These are phyloP conservation scores for Malassezia furfur DNA, from an alignment of 1,284 basidiomycete genomes.

Conservation along the genomic window DNA sequence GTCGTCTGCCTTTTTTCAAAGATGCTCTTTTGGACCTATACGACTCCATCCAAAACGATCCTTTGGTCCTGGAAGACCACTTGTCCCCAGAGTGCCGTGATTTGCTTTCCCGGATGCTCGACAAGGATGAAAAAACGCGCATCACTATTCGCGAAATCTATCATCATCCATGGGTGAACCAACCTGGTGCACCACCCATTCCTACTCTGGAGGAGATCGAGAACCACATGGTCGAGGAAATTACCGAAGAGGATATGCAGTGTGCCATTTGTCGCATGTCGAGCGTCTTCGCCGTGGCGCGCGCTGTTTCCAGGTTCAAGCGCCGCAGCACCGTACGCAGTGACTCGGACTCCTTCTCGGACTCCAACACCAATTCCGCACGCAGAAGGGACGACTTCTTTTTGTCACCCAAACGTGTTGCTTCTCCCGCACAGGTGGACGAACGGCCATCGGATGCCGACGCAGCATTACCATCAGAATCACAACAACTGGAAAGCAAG, in stretches of 20 bases:
- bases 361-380: neutral
- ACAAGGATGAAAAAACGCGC: constrained; percentile 32
- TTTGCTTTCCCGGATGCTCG: constrained; percentile 31
- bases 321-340: neutral
- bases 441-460: no score
- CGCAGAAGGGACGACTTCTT: no score
- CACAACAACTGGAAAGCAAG: no score
- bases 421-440: no score
- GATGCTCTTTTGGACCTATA: constrained; percentile 53
- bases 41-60: constrained; percentile 50
- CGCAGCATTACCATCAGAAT: no score
- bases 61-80: constrained; percentile 30
- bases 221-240: constrained; percentile 25
- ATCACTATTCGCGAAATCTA: constrained; percentile 33
- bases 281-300: constrained; percentile 44
- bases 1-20: constrained; percentile 53
- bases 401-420: no score
- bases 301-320: constrained; percentile 45
- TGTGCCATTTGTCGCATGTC: constrained; percentile 40
- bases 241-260: constrained; percentile 45
- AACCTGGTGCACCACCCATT: constrained; percentile 20
- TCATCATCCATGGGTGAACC: constrained; percentile 35
- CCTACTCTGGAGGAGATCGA: constrained; percentile 30
- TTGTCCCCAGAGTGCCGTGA: constrained; percentile 26
- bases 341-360: neutral